These are phyloP conservation scores for Diaporthe ampelina DNA, from an alignment of 2,329 filamentous ascomycete genomes.

Conservation along the genomic window DNA sequence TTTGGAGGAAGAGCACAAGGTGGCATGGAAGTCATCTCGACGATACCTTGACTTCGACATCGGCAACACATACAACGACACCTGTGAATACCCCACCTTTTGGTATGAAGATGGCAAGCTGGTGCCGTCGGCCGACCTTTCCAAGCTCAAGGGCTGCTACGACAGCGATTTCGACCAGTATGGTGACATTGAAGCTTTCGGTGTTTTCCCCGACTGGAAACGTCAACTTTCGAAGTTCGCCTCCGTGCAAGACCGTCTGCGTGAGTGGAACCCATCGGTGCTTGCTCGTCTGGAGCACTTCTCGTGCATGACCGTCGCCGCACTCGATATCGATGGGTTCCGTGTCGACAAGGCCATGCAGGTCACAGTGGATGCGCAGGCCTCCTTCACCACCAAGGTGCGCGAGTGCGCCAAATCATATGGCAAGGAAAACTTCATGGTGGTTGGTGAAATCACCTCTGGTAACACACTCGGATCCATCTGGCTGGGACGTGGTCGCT, in stretches of 20 bases:
- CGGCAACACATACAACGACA: conserved; percentile 64
- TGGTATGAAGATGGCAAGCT: conserved; percentile 70
- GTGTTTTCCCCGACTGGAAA: conserved; percentile 73
- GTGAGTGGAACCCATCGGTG: conserved; percentile 73
- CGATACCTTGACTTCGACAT: conserved; percentile 70
- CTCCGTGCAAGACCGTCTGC: conserved; percentile 74
- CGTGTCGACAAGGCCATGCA: conserved; percentile 76
- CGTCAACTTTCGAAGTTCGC: conserved; percentile 75
- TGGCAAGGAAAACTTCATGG: conserved; percentile 74
- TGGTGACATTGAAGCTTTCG: conserved; percentile 73
- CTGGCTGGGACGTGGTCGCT: conserved; percentile 72
- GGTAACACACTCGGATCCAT: conserved; percentile 72
- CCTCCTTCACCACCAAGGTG: conserved; percentile 67
- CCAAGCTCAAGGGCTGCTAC: conserved; percentile 66
- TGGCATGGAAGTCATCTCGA: conserved; percentile 66
- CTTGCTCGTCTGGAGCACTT: conserved; percentile 69
- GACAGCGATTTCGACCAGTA: conserved; percentile 74
- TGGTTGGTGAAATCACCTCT: conserved; percentile 73
- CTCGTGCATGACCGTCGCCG: conserved; percentile 72
- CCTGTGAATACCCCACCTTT: conserved; percentile 71
- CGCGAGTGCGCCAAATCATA: conserved; percentile 67
- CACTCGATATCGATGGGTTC: conserved; percentile 75
- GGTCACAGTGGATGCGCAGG: conserved; percentile 69
- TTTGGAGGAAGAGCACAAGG: conserved; percentile 66
- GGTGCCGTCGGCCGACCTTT: conserved; percentile 60